phyloP scores from a whole-genome alignment of 371 early-diverging fungal genomes.

The Lichtheimia hyalospora region DNA sequence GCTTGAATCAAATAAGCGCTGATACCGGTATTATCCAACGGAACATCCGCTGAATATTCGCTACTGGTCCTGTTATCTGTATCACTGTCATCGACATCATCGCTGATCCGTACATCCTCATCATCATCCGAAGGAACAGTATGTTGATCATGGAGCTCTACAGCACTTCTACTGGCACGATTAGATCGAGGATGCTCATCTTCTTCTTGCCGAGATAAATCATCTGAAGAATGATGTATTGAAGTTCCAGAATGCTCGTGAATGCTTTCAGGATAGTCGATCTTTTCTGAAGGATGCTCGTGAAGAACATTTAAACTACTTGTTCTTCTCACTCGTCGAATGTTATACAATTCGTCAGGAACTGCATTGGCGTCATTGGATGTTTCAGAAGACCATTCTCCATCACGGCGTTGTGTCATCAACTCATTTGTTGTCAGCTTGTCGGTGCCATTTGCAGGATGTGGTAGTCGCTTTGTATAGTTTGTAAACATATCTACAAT shows the following conservation, averaged over 20 bases:
- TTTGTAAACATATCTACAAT: conserved; percentile 2
- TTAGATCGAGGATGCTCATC: conserved; percentile 2
- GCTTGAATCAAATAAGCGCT: conserved; percentile 37
- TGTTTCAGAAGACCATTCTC: no score
- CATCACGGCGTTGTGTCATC: no score
- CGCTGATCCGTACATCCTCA: conserved; percentile 11
- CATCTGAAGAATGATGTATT: neutral
- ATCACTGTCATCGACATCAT: conserved; percentile 12
- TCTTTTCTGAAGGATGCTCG: conserved; percentile 16
- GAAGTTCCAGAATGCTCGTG: neutral
- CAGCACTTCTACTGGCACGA: conserved; percentile 3
- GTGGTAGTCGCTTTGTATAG: conserved; percentile 4
- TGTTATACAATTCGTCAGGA: conserved; percentile 11
- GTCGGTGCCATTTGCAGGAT: neutral
- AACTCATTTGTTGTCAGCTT: neutral
- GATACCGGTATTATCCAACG: conserved; percentile 16
- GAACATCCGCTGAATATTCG: conserved; percentile 5
- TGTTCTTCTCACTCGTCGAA: conserved; percentile 29
- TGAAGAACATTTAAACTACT: conserved; percentile 47
- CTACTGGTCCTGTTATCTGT: conserved; percentile 17
- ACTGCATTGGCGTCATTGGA: conserved; percentile 3
- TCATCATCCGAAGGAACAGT: neutral
- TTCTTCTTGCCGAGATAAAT: no score
- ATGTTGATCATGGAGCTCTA: conserved; percentile 2
- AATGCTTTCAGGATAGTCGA: conserved; percentile 6